A percentile compares a stretch with the other conserved stretches of the same genome.
These are phyloP conservation scores for Davidsoniella virescens DNA, from an alignment of 2,329 filamentous ascomycete genomes.

Conservation along the genomic window DNA sequence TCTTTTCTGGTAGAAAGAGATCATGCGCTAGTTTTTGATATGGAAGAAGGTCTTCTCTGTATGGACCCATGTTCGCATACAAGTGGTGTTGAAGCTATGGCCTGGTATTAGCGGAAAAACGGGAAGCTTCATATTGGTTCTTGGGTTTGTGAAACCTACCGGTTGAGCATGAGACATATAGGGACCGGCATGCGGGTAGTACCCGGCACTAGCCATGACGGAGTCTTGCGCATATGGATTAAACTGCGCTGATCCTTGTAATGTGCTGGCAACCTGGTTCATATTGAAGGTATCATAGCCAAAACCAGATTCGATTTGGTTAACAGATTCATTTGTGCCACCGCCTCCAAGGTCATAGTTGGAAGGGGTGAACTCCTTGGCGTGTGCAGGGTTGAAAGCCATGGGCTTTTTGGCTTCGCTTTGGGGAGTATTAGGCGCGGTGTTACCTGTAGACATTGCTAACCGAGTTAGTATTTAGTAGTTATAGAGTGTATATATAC, in stretches of 20 bases:
- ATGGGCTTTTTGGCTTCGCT: slow-evolving; percentile 17
- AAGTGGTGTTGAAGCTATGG: slow-evolving; percentile 73
- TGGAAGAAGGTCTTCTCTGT: slow-evolving; percentile 61
- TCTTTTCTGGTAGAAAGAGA: slow-evolving; percentile 75
- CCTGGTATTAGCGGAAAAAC: slow-evolving; percentile 14
- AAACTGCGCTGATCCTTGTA: slow-evolving; percentile 32
- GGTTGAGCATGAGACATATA: slow-evolving; percentile 43
- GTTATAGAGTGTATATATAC: neutral
- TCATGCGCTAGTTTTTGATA: slow-evolving; percentile 82
- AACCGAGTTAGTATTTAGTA: slow-evolving; percentile 10
- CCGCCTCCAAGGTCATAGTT: slow-evolving; percentile 8
- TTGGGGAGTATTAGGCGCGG: slow-evolving; percentile 11
- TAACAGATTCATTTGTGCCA: slow-evolving; percentile 1
- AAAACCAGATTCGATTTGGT: slow-evolving; percentile 11
- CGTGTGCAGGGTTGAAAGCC: slow-evolving; percentile 38
- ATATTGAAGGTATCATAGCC: slow-evolving; percentile 49
- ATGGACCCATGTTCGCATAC: slow-evolving; percentile 75
- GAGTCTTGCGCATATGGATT: slow-evolving; percentile 74
- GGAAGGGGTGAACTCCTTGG: slow-evolving; percentile 42
- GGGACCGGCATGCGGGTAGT: slow-evolving; percentile 43
- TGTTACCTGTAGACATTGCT: slow-evolving; percentile 10
- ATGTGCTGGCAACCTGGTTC: slow-evolving; percentile 34
- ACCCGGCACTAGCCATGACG: slow-evolving; percentile 40
- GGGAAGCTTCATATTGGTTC: neutral
- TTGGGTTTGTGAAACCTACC: slow-evolving; percentile 24